A percentile compares a stretch with the other conserved stretches of the same genome.
These are phyloP conservation scores for Trifolium pratense DNA, from an alignment of 306 rosid species.

Conservation along the genomic window DNA sequence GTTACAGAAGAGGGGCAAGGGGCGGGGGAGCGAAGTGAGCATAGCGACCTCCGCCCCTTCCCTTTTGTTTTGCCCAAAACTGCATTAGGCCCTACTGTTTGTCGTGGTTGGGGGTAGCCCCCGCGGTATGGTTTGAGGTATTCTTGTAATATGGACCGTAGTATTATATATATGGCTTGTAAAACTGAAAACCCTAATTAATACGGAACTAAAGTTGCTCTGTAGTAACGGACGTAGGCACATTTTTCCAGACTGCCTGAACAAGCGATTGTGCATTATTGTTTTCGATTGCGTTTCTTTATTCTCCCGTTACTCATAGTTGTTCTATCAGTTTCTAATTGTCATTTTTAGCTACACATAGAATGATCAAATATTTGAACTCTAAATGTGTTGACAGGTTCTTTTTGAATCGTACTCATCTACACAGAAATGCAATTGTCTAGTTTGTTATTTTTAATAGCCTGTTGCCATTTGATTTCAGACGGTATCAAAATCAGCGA, in stretches of 20 bases:
- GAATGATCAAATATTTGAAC: conserved; percentile 12
- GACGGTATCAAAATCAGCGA: conserved; percentile 47
- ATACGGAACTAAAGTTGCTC: not conserved
- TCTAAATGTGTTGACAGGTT: conserved; percentile 8
- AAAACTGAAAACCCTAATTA: not conserved
- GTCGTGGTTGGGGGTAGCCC: not conserved
- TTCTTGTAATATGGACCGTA: no score
- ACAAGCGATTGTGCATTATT: not conserved
- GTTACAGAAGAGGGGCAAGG: not conserved
- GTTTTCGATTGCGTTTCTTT: not conserved
- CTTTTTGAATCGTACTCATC: conserved; percentile 13
- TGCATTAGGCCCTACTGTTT: not conserved
- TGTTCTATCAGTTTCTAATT: conserved; percentile 9
- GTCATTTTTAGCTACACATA: conserved; percentile 1
- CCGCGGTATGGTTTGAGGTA: no score
- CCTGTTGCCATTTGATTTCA: conserved; percentile 52
- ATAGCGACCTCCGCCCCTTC: not conserved
- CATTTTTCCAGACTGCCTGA: not conserved
- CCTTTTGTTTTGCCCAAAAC: not conserved
- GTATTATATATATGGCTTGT: not conserved
- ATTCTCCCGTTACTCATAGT: no score
- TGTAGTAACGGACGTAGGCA: not conserved
- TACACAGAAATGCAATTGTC: conserved; percentile 27
- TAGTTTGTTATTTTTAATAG: conserved; percentile 40
- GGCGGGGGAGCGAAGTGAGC: no score